Base-by-base conservation (phyloP, 805 yeast genomes). In the Candida railenensis region DNA sequence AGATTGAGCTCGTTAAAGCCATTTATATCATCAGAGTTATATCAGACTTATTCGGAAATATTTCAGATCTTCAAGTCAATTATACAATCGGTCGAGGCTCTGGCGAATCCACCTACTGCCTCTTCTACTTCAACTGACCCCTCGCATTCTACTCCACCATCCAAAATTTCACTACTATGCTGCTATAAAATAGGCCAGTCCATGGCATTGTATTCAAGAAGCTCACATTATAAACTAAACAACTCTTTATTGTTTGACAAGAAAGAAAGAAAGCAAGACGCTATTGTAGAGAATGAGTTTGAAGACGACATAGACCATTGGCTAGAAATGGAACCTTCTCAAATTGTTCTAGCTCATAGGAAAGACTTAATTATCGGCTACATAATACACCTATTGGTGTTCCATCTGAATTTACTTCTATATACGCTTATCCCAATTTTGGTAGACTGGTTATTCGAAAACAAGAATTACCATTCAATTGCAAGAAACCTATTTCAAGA, bases 401-500 rank as follows among this genome's bases (percentile, higher is more conserved):
- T 69, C 45, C 59, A 70, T 43, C 73, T 66, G 71, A 53, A 58
- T 12, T 54, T 48, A 48, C 49, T 60, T 12, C 49, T 69, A 22
- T 71, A 59, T 48, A 39, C 63, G 34, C 53, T 71, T 22, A 52
- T 69, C 2, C 76, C 76, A 1, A 59, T 62, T 0, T 47, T 70
- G 2, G 52, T 69, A 1, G 74, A 71, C 40, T 71, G 75, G 76
- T 57, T 69, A 16, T 47, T 53, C 22, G 73, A 67, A 39, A 62
- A 62, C 45, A 56, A 48, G 53, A 16, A 40, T 3, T 28, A 34
- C 9, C 37, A 25, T 28, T 37, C 52, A 14, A 36, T 58, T 18
- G 50, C 48, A 47, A 50, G 43, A 14, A 42, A 48, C 4, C 43
- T 67, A 18, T 62, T 61, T 40, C 37, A 44, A 19, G 63, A 59